Percentiles rank a stretch among this genome's conserved stretches.
Conservation (phyloP, 441 rosid species). For the Isatis lusitanica region DNA sequence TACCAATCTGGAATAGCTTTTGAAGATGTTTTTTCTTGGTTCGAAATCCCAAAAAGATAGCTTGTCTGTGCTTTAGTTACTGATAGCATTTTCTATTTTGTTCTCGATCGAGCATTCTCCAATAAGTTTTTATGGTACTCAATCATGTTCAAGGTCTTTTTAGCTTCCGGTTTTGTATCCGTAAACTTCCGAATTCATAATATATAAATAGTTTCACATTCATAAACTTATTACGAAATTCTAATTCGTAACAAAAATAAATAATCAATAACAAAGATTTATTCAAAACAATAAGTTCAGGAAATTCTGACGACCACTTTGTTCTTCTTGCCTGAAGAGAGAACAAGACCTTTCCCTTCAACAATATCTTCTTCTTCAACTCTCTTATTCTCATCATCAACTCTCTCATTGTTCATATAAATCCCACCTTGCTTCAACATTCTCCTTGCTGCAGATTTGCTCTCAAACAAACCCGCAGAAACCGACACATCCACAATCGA, state of each 20-base stretch:
- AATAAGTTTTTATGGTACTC: conserved; percentile 21
- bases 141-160: background rate
- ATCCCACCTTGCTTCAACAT: conserved; percentile 91
- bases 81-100: background rate
- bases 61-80: conserved; percentile 18
- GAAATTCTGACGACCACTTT: conserved; percentile 83
- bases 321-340: conserved; percentile 95
- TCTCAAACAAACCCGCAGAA: conserved; percentile 75
- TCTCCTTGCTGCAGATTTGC: conserved; percentile 84
- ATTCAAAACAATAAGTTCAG: conserved; percentile 27
- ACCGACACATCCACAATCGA: conserved; percentile 71
- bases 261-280: background rate
- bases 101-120: background rate
- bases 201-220: too few relatives aligned
- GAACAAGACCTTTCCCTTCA: conserved; percentile 82
- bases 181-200: background rate
- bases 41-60: conserved; percentile 4
- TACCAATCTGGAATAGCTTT: conserved; percentile 17
- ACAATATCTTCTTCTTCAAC: conserved; percentile 75
- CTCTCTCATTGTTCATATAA: conserved; percentile 87
- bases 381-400: conserved; percentile 70
- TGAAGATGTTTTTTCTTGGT: conserved; percentile 23
- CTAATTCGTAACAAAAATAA: background rate
- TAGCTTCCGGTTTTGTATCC: background rate
- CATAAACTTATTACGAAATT: background rate